Evolutionary conservation across 2,329 filamentous ascomycete species (phyloP).

Genomic region (Aspergillus phoenicis): DNA sequence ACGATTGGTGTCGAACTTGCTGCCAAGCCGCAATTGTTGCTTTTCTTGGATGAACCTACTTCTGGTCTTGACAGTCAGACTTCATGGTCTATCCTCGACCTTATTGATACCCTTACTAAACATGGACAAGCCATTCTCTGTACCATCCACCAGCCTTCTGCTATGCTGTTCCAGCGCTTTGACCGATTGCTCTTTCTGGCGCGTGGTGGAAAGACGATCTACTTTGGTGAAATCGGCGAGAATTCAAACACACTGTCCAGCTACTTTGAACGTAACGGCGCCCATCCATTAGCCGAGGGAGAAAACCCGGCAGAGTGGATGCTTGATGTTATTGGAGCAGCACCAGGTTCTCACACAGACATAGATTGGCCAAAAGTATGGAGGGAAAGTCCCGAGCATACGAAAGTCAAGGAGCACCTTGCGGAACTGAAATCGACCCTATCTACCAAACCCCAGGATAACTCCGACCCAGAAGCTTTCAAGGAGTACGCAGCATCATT

Average conservation of each 20-base stretch:
- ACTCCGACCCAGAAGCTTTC: constrained; percentile 58
- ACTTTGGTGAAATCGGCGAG: constrained; percentile 67
- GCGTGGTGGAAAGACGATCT: constrained; percentile 66
- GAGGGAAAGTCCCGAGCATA: constrained; percentile 61
- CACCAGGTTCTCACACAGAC: constrained; percentile 62
- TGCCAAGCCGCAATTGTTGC: constrained; percentile 81
- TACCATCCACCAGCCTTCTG: constrained; percentile 92
- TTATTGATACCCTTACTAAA: constrained; percentile 85
- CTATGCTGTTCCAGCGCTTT: constrained; percentile 87
- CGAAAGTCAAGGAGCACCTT: constrained; percentile 57
- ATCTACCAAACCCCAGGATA: constrained; percentile 40
- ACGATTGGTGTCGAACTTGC: constrained; percentile 94
- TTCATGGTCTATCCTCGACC: constrained; percentile 84
- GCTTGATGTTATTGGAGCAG: constrained; percentile 61
- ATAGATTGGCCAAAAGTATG: constrained; percentile 66
- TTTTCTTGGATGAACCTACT: constrained; percentile 93
- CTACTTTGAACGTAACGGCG: constrained; percentile 68
- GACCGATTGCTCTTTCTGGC: constrained; percentile 66
- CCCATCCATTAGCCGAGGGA: constrained; percentile 57
- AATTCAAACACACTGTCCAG: constrained; percentile 59
- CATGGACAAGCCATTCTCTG: constrained; percentile 91
- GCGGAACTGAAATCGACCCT: constrained; percentile 52
- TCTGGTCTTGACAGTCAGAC: constrained; percentile 92
- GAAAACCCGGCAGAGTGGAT: constrained; percentile 78
- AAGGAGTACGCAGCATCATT: constrained; percentile 81